Percentiles rank a stretch among this genome's conserved stretches.
Conservation (phyloP, 306 rosid species). For the Potentilla sterilis region DNA sequence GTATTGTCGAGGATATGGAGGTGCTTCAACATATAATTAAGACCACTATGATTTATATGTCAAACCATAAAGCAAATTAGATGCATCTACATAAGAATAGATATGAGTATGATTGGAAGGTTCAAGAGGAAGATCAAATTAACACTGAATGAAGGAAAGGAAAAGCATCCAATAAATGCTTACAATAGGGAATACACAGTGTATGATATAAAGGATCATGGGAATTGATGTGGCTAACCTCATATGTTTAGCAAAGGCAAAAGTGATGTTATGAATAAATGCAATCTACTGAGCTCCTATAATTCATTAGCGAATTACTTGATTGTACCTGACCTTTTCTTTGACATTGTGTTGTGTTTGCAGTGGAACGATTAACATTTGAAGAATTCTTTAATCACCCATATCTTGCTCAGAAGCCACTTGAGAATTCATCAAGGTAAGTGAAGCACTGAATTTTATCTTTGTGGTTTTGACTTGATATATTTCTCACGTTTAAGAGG, state of each 20-base stretch:
- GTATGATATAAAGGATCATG: neutral
- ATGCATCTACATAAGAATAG: no score
- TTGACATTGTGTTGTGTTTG: slow-evolving; percentile 37
- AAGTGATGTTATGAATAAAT: neutral
- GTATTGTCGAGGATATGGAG: no score
- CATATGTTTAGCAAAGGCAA: neutral
- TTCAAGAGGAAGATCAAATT: neutral
- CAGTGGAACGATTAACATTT: slow-evolving; percentile 93
- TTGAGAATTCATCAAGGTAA: slow-evolving; percentile 63
- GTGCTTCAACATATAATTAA: no score
- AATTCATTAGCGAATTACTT: slow-evolving; percentile 11
- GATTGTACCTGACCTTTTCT: slow-evolving; percentile 13
- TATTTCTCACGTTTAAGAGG: slow-evolving; percentile 25
- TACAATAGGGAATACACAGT: no score
- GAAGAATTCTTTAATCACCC: slow-evolving; percentile 93
- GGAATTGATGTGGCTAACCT: neutral
- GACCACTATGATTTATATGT: no score
- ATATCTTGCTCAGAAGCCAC: slow-evolving; percentile 55
- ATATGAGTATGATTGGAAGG: neutral
- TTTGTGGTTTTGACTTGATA: slow-evolving; percentile 17
- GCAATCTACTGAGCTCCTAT: slow-evolving; percentile 4
- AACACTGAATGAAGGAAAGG: neutral
- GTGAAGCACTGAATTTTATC: slow-evolving; percentile 13
- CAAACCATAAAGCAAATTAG: no score
- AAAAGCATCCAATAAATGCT: neutral